Conservation (phyloP, 495 filamentous ascomycete species). For the Choiromyces venosus region DNA sequence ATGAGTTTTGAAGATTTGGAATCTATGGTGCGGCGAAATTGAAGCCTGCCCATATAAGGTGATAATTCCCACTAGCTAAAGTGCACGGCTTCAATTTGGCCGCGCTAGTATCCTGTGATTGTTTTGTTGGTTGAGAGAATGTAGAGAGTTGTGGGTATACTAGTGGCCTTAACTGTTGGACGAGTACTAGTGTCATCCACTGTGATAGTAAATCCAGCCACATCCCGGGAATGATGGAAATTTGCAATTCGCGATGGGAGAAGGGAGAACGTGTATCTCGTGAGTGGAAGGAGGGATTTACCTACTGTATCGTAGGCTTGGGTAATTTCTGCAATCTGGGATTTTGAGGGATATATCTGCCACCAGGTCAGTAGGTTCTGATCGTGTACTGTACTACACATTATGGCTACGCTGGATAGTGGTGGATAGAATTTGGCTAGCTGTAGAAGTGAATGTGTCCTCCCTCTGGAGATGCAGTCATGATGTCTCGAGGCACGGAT, state of each 20-base stretch:
- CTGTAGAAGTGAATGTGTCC: not conserved
- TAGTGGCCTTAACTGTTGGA: too few species aligned
- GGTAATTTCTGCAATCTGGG: not conserved
- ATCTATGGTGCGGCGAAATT: too few species aligned
- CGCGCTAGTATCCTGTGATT: too few species aligned
- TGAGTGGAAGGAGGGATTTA: not conserved
- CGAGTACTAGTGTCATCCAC: too few species aligned
- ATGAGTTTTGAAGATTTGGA: too few species aligned
- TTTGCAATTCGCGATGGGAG: not conserved
- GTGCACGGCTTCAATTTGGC: too few species aligned
- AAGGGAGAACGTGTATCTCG: not conserved
- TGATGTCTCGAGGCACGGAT: not conserved
- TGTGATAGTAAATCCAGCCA: too few species aligned
- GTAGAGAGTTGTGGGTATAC: not conserved
- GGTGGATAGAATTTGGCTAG: not conserved
- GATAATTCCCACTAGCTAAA: too few species aligned
- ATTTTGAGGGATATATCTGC: too few species aligned
- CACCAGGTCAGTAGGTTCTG: too few species aligned
- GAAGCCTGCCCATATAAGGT: too few species aligned
- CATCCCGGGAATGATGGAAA: not conserved
- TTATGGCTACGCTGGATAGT: not conserved
- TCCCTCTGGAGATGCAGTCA: not conserved
- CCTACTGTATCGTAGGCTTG: not conserved
- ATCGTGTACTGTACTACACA: too few species aligned
- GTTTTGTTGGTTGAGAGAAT: not conserved